Percentiles rank a stretch among this genome's conserved stretches.
Evolutionary conservation across 495 filamentous ascomycete genomes (phyloP).

Genomic region (Hypoxylon fragiforme): DNA sequence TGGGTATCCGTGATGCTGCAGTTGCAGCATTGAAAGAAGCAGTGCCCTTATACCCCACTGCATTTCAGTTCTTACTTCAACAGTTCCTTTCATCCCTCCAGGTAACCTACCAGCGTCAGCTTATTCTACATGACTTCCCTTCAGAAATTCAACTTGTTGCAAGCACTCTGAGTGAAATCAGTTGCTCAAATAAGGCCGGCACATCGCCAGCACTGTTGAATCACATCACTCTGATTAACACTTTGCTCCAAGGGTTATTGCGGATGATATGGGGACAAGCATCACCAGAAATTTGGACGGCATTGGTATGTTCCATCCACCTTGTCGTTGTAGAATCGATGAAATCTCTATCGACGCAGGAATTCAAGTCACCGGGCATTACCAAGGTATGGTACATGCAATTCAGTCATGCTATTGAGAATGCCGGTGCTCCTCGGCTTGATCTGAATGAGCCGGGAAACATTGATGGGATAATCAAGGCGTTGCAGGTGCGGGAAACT

Average conservation of each 20-base stretch:
- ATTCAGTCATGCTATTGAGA: constrained; percentile 12
- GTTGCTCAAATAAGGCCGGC: constrained; percentile 3
- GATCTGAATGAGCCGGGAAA: constrained; percentile 11
- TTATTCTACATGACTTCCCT: constrained; percentile 20
- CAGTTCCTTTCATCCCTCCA: constrained; percentile 31
- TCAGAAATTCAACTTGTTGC: constrained; percentile 29
- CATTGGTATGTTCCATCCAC: constrained; percentile 33
- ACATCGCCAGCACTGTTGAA: constrained; percentile 10
- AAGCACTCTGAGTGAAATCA: constrained; percentile 23
- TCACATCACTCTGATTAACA: constrained; percentile 25
- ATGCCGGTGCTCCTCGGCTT: constrained; percentile 13
- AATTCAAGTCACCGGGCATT: constrained; percentile 7
- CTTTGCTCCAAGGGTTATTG: constrained; percentile 19
- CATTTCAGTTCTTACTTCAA: constrained; percentile 34
- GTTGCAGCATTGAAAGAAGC: constrained; percentile 44
- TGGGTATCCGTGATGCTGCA: constrained; percentile 44
- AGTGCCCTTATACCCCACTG: constrained; percentile 41
- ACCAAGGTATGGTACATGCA: constrained; percentile 25
- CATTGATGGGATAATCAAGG: background rate
- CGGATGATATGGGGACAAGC: constrained; percentile 31
- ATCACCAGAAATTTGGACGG: constrained; percentile 26
- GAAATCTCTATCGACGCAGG: background rate
- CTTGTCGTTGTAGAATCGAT: constrained; percentile 8
- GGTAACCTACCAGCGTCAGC: constrained; percentile 21
- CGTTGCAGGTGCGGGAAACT: background rate